Evolutionary conservation across 768 basidiomycete genomes (phyloP), one percentile per base, ranked within the genome.

Genomic region (Cystofilobasidium bisporidii): DNA sequence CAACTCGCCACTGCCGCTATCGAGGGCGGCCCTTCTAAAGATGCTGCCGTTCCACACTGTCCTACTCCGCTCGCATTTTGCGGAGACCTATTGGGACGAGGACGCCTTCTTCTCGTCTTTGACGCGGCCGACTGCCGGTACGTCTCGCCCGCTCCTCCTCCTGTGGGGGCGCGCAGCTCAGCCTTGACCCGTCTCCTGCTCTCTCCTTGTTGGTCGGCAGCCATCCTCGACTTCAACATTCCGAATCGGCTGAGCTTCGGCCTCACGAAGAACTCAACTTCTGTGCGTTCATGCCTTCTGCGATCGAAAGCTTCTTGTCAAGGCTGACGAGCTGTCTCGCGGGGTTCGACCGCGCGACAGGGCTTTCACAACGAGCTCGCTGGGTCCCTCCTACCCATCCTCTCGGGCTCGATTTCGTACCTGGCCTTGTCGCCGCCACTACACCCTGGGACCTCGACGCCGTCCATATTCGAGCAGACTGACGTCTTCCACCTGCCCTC

Each of bases 61-160:
- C 47, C 73, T 97, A 65, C 81, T 97, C 43, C 86, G 87, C 71
- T 86, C 82, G 76, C 97, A 94, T 78, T 92, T 91, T 80, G 83
- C 84, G 71, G 85, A 85, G n/a, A 96, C 91, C 38, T 89, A 90
- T 70, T 98, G 94, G 94, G 92, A 91, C 73, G 90, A 94, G 75
- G 93, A 97, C 77, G 94, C 94, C 73, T 81, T 94, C 26, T 97
- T 90, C 74, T 84, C 87, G 2, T 90, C 93, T 71, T 73, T 98
- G 53, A 96, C 91, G 0, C 84, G 89, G 64, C 88, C 91, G 41
- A 94, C 92, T 1, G 86, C 83, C 78, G 88, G 91, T 94, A 68
- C 38, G 76, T 72, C 20, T 36, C 36, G 45, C 24, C 28, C 28
- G 22, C n/a, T 65, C 64, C 45, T 11, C 18, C 1, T 11, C 60